Evolutionary conservation across 2,329 filamentous ascomycete species (phyloP), one percentile per base, ranked within the genome.

Genomic region (Trichoderma arundinaceum): DNA sequence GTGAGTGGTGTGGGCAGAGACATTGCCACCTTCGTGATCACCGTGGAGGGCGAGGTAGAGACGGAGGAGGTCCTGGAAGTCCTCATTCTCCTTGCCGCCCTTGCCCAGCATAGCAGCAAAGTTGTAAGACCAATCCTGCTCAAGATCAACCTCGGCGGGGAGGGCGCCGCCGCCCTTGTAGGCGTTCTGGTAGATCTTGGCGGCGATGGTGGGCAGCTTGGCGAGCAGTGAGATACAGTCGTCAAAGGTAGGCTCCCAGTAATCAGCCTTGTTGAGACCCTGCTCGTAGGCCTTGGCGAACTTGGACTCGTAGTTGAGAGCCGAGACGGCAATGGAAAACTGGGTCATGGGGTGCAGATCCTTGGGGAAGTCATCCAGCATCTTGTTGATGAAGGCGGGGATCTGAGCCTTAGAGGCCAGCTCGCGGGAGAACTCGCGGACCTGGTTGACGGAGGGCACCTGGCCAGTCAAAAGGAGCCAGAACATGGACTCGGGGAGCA

Each of bases 401-500:
- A 99, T 87, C 72, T 87, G 82, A 22, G 91, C 90, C 81, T 97
- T 90, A 77, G 94, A 90, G 59, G 95, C 95, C 28, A 98, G 84
- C 78, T 98, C 90, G 66, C 89, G 87, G 53, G 92, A 96, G 73
- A 99, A 88, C 51, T 81, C 83, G 73, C 94, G 91, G 69, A 95
- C 88, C 79, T 99, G 95, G 68, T 82, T 82, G 22, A 89, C 90
- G 1, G 91, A 92, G 28, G 95, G 95, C 22, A 98, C 91, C 79
- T 96, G 86, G 67, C 95, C 95, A 9, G 95, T 99, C 72, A 99
- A 84, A 58, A 99, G 88, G 48, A 98, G 88, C 95, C 95, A 99
- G 86, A 99, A 99, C 95, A 99, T 99, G 79, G 94, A 89, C 81
- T 99, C 95, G 54, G 95, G 95, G 12, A 98, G 87, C 95, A 98